Evolutionary conservation across 2,329 filamentous ascomycete species (phyloP).

Genomic region (Botrytis hyacinthi): DNA sequence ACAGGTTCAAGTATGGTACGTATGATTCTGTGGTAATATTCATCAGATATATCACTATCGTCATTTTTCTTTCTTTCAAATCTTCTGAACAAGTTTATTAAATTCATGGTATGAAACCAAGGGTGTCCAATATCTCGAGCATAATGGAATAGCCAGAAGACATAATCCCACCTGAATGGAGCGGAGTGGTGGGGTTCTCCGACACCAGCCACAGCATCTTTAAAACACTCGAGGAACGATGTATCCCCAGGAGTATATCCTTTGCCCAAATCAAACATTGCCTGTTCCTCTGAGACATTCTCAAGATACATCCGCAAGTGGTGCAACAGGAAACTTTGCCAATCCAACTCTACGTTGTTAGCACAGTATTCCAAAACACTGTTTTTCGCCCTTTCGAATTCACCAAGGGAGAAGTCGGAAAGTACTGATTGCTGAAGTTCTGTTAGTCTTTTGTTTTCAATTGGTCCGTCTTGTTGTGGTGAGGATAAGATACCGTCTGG

Average conservation of each 20-base stretch:
- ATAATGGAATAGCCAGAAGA: slow-evolving; percentile 41
- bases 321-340: slow-evolving; percentile 28
- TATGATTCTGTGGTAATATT: slow-evolving; percentile 41
- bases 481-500: slow-evolving; percentile 11
- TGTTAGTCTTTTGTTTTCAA: slow-evolving; percentile 21
- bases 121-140: slow-evolving; percentile 42
- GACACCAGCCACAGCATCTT: background rate
- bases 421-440: slow-evolving; percentile 20
- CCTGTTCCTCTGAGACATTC: slow-evolving; percentile 37
- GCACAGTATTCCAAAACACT: slow-evolving; percentile 20
- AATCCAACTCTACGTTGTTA: slow-evolving; percentile 25
- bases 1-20: slow-evolving; percentile 39
- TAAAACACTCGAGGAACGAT: slow-evolving; percentile 11
- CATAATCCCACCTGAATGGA: slow-evolving; percentile 37
- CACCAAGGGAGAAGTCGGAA: slow-evolving; percentile 21
- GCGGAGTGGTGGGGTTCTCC: slow-evolving; percentile 32
- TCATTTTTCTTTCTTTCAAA: slow-evolving; percentile 7
- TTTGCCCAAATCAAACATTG: slow-evolving; percentile 40
- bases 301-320: slow-evolving; percentile 33
- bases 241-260: slow-evolving; percentile 4
- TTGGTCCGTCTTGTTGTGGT: slow-evolving; percentile 9
- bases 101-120: slow-evolving; percentile 1
- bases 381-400: slow-evolving; percentile 28
- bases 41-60: slow-evolving; percentile 36
- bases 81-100: background rate